phyloP scores from a whole-genome alignment of 179 eudicot genomes.

The Actinidia chinensis region DNA sequence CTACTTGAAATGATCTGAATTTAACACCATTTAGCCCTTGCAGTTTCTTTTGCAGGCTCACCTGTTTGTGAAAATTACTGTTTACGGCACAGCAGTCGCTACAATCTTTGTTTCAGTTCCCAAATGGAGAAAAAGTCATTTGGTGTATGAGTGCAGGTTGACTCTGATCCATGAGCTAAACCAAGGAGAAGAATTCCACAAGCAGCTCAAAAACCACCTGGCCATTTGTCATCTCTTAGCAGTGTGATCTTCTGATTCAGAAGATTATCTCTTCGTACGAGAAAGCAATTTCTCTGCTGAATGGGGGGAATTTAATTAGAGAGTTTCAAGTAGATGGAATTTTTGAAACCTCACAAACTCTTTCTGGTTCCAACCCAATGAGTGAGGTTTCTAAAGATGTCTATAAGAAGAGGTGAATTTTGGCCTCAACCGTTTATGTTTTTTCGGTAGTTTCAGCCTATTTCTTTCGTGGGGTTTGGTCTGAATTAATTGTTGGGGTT shows the following conservation, averaged over 20 bases:
- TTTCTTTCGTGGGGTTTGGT: constrained; percentile 11
- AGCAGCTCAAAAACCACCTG: constrained; percentile 47
- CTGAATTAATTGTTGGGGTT: no score
- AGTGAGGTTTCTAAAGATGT: constrained; percentile 48
- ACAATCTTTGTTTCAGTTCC: no score
- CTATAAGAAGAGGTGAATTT: constrained; percentile 69
- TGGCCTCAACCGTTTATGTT: no score
- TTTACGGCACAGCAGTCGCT: no score
- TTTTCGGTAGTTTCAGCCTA: not conserved
- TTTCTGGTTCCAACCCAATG: constrained; percentile 56
- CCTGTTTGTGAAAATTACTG: no score
- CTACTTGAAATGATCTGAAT: no score
- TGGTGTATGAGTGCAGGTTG: constrained; percentile 29
- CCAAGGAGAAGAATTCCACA: constrained; percentile 61
- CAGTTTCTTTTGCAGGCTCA: no score
- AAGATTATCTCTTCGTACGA: constrained; percentile 56
- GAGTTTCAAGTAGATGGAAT: constrained; percentile 27
- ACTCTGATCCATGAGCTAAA: constrained; percentile 49
- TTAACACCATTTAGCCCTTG: no score
- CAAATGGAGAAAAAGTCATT: no score
- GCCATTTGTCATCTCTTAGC: constrained; percentile 31
- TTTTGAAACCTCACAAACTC: constrained; percentile 11
- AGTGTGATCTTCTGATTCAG: constrained; percentile 42
- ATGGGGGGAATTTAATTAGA: constrained; percentile 41
- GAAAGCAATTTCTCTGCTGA: constrained; percentile 61